Percentiles rank a stretch among this genome's conserved stretches.
phyloP scores from a whole-genome alignment of 352 stramenopile genomes.

The Phytopythium montanum region DNA sequence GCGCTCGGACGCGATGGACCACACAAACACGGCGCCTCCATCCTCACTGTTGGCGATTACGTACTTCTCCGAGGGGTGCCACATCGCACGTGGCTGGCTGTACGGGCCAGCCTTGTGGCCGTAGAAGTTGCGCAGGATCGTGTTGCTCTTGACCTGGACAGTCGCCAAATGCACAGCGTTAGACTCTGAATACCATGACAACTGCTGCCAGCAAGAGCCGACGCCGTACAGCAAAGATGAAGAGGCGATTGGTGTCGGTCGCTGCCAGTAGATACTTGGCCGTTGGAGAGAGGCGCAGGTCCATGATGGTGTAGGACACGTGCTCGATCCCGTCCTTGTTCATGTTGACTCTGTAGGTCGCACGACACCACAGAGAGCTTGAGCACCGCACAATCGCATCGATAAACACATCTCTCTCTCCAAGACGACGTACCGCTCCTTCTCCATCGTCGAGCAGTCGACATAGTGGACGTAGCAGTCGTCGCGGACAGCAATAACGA shows the following conservation, averaged over 20 bases:
- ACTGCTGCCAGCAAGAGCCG: neutral
- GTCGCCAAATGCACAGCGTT: neutral
- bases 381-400: neutral
- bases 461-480: conserved; percentile 87
- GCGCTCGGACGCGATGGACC: conserved; percentile 75
- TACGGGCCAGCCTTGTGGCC: conserved; percentile 81
- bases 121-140: conserved; percentile 73
- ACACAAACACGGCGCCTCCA: conserved; percentile 53
- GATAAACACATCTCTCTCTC: neutral
- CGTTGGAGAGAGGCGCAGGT: conserved; percentile 65
- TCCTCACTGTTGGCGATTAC: conserved; percentile 83
- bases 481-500: conserved; percentile 67
- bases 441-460: conserved; percentile 73
- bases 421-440: conserved; percentile 65
- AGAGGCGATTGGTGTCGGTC: conserved; percentile 80
- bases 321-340: conserved; percentile 84
- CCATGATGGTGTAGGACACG: conserved; percentile 87
- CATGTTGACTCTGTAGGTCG: conserved; percentile 67
- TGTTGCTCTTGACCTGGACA: conserved; percentile 53
- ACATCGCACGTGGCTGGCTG: conserved; percentile 68
- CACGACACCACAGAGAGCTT: too few species aligned
- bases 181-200: neutral
- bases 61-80: conserved; percentile 83
- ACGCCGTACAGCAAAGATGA: conserved; percentile 58
- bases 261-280: conserved; percentile 77